Evolutionary conservation across 352 stramenopile genomes (phyloP), one percentile per base, ranked within the genome.

Genomic region (Globisporangium splendens): DNA sequence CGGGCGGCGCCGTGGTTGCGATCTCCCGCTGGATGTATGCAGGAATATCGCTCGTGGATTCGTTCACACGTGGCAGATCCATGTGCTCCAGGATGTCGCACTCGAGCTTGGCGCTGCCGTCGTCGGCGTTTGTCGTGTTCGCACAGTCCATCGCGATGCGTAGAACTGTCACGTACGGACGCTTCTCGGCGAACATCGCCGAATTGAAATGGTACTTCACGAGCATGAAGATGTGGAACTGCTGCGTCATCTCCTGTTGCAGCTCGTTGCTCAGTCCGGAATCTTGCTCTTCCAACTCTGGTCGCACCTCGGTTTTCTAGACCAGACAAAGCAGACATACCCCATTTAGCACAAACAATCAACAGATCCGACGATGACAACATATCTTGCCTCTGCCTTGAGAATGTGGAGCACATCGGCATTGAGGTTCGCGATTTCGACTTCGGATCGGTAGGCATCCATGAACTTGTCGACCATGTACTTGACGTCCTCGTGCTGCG

Each of bases 31-130:
- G 63, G 38, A 88, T 66, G 42, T 71, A 78, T 8, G 68, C 58
- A 1, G 66, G 68, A 10, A 86, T 61, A 28, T 61, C 44, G 18
- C 44, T 54, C 14, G 54, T 65, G 5, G 73, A 78, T 11, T 79
- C 75, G 49, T 84, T 83, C 52, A 62, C 56, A 54, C 78, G 63
- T 13, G 75, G 73, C 24, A 88, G 49, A 39, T 88, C 78, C 28
- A 74, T 46, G 59, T 88, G 75, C 60, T 88, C 67, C 42, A 84
- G 43, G n/a, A 84, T 63, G 17, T 88, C 73, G n/a, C 78, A 88
- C 48, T 65, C 61, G 17, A 75, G 59, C 1, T 63, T 17, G 17
- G 28, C 21, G 10, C 70, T 60, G 28, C 54, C 62, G 2, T 50
- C 59, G 3, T 50, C 42, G 14, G 39, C 24, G 15, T 63, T 59